These are phyloP conservation scores for Lactarius akahatsu DNA, from an alignment of 768 basidiomycete species.

Conservation along the genomic window DNA sequence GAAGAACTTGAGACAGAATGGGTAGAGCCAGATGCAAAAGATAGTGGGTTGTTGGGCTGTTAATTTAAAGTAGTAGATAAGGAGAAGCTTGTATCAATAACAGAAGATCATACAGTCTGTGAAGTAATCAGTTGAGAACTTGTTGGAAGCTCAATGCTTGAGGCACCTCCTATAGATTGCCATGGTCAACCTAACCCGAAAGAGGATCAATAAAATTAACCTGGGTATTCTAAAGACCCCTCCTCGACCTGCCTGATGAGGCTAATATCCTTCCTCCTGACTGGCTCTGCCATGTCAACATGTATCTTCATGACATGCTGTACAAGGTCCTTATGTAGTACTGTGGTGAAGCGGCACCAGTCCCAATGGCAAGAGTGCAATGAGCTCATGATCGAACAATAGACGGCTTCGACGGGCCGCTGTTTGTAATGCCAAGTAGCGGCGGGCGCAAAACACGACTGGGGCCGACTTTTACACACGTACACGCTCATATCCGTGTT, in stretches of 20 bases:
- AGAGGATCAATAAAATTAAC: background rate
- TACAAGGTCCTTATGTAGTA: slow-evolving; percentile 14
- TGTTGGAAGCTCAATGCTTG: background rate
- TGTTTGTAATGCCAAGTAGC: too few species aligned
- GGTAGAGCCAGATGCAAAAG: slow-evolving; percentile 16
- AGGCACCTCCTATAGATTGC: background rate
- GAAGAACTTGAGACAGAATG: background rate
- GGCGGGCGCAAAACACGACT: too few species aligned
- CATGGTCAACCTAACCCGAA: background rate
- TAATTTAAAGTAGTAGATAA: background rate
- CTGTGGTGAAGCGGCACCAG: slow-evolving; percentile 25
- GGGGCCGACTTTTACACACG: background rate
- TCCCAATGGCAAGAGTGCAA: slow-evolving; percentile 28
- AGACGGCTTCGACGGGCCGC: slow-evolving; percentile 3
- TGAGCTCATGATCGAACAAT: slow-evolving; percentile 4
- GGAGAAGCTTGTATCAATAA: background rate
- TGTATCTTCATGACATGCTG: slow-evolving; percentile 20
- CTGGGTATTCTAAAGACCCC: background rate
- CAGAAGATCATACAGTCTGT: background rate
- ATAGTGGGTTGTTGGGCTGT: background rate
- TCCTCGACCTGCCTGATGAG: slow-evolving; percentile 24
- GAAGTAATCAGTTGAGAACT: background rate
- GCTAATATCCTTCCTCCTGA: slow-evolving; percentile 20
- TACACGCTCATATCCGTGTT: background rate
- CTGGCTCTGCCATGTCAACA: slow-evolving; percentile 22